Conservation (phyloP, 495 filamentous ascomycete genomes). For the Oidiodendron maius region DNA sequence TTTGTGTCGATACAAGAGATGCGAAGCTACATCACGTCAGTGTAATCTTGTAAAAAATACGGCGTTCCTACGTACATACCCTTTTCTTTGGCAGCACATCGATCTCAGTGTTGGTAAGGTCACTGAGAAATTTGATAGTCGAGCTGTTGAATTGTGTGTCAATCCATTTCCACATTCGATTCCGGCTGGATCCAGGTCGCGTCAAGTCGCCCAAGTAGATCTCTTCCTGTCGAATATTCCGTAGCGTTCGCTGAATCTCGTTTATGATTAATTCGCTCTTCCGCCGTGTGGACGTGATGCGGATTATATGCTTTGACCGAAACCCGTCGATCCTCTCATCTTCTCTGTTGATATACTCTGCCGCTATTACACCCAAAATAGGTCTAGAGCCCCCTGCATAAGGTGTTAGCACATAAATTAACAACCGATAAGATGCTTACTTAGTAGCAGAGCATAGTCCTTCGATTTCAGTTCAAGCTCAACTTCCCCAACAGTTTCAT, state of each 20-base stretch:
- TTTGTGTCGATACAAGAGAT: slow-evolving; percentile 1
- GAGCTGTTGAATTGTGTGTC: slow-evolving; percentile 7
- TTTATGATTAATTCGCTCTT: slow-evolving; percentile 7
- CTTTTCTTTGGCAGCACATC: neutral
- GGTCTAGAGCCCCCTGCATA: slow-evolving; percentile 3
- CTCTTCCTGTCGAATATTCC: slow-evolving; percentile 1
- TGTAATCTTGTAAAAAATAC: too few relatives aligned
- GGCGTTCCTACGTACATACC: neutral
- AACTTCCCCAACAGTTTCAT: slow-evolving; percentile 17
- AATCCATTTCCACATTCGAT: slow-evolving; percentile 1
- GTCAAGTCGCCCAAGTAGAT: slow-evolving; percentile 13
- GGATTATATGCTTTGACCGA: slow-evolving; percentile 8
- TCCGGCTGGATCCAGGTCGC: slow-evolving; percentile 4
- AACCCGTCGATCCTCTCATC: slow-evolving; percentile 18
- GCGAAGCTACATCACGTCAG: slow-evolving; percentile 8
- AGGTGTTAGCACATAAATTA: neutral
- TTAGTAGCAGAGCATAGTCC: slow-evolving; percentile 16
- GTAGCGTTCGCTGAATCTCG: slow-evolving; percentile 4
- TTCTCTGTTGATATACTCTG: slow-evolving; percentile 1
- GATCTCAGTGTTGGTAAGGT: slow-evolving; percentile 36
- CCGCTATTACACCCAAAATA: slow-evolving; percentile 2
- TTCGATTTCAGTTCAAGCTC: slow-evolving; percentile 14
- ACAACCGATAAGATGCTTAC: slow-evolving; percentile 10
- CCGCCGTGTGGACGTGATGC: slow-evolving; percentile 16
- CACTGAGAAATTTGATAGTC: slow-evolving; percentile 32